phyloP scores from a whole-genome alignment of 2,329 filamentous ascomycete species.

The Trichophyton mentagrophytes region DNA sequence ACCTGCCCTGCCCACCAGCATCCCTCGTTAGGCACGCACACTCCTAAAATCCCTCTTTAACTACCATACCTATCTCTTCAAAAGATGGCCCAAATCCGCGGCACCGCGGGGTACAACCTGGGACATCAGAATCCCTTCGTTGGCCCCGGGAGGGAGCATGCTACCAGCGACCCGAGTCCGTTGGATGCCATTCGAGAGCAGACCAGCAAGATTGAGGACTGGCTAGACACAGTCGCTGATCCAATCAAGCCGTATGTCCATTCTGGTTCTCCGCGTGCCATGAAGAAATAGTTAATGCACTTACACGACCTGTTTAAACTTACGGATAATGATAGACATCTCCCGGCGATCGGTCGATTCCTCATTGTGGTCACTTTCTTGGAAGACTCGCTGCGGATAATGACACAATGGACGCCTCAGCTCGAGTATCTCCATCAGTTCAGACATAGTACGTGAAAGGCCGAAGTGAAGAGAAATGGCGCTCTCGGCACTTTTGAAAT shows the following conservation, averaged over 20 bases:
- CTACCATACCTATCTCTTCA: not conserved
- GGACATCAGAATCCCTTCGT: constrained; percentile 62
- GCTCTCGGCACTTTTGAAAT: not conserved
- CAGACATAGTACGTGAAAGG: constrained; percentile 63
- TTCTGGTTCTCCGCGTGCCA: constrained; percentile 12
- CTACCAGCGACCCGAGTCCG: constrained; percentile 56
- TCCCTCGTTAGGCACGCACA: not conserved
- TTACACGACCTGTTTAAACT: constrained; percentile 1
- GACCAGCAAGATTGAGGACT: constrained; percentile 96
- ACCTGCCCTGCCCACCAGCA: too few species aligned
- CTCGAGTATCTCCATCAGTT: constrained; percentile 86
- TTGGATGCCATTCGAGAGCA: constrained; percentile 85
- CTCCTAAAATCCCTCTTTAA: not conserved
- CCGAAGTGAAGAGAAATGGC: not conserved
- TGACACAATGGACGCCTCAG: constrained; percentile 96
- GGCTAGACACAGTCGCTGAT: constrained; percentile 74
- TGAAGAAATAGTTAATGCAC: not conserved
- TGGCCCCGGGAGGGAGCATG: constrained; percentile 45
- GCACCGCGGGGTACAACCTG: constrained; percentile 71
- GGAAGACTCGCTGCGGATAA: constrained; percentile 87
- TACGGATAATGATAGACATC: constrained; percentile 51
- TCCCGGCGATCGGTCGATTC: constrained; percentile 91
- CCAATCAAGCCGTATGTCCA: constrained; percentile 77
- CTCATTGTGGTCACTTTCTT: constrained; percentile 97
- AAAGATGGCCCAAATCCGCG: constrained; percentile 43